Evolutionary conservation across 2,329 filamentous ascomycete species (phyloP), one percentile per base, ranked within the genome.

Genomic region (Hymenoscyphus fructigenus): DNA sequence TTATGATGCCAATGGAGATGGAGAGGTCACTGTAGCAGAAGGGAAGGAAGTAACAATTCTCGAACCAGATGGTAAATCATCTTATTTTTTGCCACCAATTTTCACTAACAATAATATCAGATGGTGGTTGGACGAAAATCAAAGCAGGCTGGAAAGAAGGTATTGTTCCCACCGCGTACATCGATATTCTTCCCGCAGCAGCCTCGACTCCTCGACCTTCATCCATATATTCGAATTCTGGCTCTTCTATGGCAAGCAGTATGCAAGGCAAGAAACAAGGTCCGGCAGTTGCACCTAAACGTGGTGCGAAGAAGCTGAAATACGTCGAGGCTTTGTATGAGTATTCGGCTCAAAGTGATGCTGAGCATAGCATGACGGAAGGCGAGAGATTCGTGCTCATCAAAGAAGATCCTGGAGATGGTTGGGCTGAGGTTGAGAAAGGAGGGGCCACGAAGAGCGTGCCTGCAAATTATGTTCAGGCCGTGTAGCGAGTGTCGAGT

Each of bases 401-500:
- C 67, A 93, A 89, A 73, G 88, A 91, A 64, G 94, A 98, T 75
- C 85, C 88, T 0, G 95, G 95, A 1, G 95, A 98, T 79, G 95
- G 95, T 0, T 99, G 95, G 95, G 92, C 89, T 32, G 95, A 98
- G 80, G 95, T 99, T 20, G 95, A 98, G 80, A 93, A 92, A 78
- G 93, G 92, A 20, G 93, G 93, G 1, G 82, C 88, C 50, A 92
- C 89, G 59, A 93, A 88, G 75, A 97, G 93, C 76, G 95, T 99
- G 62, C 95, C 95, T 57, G 93, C 93, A 44, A 96, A 92, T 77
- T 99, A 98, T 80, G 86, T 98, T 66, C 90, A 93, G 78, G 85
- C 63, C 65, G 72, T 71, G 23, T 72, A 69, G 62, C 7, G 50
- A 56, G 53, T 20, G 29, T 3, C 17, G 23, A 29, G 53, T 28